Conservation (phyloP, 1,284 basidiomycete species). For the Paramarasmius palmivorus region DNA sequence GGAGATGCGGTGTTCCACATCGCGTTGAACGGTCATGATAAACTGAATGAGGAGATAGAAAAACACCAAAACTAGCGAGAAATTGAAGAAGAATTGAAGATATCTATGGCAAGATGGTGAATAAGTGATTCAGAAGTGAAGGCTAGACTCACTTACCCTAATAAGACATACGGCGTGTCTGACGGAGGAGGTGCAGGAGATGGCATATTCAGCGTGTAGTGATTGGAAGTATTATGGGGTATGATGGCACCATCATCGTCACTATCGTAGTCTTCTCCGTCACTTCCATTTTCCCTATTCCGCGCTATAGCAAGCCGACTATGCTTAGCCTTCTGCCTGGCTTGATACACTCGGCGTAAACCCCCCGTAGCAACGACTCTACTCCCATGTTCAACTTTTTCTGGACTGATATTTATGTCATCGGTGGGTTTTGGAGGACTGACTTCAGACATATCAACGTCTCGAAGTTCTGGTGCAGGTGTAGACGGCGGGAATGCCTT, state of each 20-base stretch:
- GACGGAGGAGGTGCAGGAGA: slow-evolving; percentile 53
- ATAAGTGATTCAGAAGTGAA: slow-evolving; percentile 13
- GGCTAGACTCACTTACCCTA: slow-evolving; percentile 57
- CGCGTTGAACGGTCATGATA: slow-evolving; percentile 86
- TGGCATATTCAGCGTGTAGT: slow-evolving; percentile 79
- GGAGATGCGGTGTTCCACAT: slow-evolving; percentile 86
- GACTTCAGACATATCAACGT: slow-evolving; percentile 72
- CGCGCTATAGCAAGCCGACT: slow-evolving; percentile 29
- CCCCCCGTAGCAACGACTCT: slow-evolving; percentile 67
- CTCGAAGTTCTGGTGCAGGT: slow-evolving; percentile 47
- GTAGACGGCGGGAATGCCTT: slow-evolving; percentile 56
- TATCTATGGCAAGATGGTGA: slow-evolving; percentile 55
- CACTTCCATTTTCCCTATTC: slow-evolving; percentile 22
- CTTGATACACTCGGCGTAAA: slow-evolving; percentile 66
- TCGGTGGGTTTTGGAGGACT: slow-evolving; percentile 58
- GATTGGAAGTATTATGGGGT: slow-evolving; percentile 62
- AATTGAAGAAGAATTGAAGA: slow-evolving; percentile 93
- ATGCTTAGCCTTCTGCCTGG: slow-evolving; percentile 51
- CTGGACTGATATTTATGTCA: slow-evolving; percentile 6
- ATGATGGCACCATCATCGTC: no score
- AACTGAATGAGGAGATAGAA: slow-evolving; percentile 86
- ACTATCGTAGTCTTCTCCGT: slow-evolving; percentile 3
- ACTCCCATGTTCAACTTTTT: slow-evolving; percentile 34
- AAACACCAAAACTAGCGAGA: slow-evolving; percentile 82
- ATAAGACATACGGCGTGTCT: slow-evolving; percentile 71